Percentiles rank a stretch among this genome's conserved stretches.
Evolutionary conservation across 2,329 filamentous ascomycete genomes (phyloP).

Genomic region (Fusarium aywerte): DNA sequence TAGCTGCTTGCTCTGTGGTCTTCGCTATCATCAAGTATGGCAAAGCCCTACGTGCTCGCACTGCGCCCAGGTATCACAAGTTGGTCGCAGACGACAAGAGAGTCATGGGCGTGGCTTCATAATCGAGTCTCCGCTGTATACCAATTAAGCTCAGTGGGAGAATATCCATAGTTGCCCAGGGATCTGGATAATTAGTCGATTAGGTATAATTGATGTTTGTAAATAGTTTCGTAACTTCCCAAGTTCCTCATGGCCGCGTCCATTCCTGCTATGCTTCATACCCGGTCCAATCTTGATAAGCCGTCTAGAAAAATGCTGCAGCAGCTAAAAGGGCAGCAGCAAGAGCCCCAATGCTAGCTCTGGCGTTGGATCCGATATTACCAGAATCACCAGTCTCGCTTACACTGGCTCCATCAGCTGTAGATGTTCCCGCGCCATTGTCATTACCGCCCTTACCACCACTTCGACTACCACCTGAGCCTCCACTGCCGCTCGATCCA

Average conservation of each 20-base stretch:
- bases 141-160: too few species aligned
- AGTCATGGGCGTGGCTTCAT: background rate
- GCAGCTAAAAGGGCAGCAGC: slow-evolving; percentile 16
- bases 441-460: background rate
- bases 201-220: slow-evolving; percentile 13
- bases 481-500: slow-evolving; percentile 8
- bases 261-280: slow-evolving; percentile 1
- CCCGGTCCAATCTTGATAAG: background rate
- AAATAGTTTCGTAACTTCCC: slow-evolving; percentile 7
- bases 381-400: slow-evolving; percentile 16
- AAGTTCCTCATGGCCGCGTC: background rate
- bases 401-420: slow-evolving; percentile 9
- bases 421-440: slow-evolving; percentile 5
- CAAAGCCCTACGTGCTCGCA: slow-evolving; percentile 42
- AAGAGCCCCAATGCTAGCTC: slow-evolving; percentile 17
- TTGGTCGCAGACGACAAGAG: slow-evolving; percentile 24
- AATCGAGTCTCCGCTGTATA: too few species aligned
- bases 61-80: slow-evolving; percentile 24
- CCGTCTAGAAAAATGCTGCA: slow-evolving; percentile 8
- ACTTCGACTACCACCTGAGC: background rate
- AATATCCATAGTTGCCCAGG: background rate
- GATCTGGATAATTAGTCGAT: background rate
- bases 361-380: slow-evolving; percentile 18
- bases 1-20: slow-evolving; percentile 54
- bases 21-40: slow-evolving; percentile 62